Evolutionary conservation across 257 asterid species (phyloP).

Genomic region (Lycium ferocissimum): DNA sequence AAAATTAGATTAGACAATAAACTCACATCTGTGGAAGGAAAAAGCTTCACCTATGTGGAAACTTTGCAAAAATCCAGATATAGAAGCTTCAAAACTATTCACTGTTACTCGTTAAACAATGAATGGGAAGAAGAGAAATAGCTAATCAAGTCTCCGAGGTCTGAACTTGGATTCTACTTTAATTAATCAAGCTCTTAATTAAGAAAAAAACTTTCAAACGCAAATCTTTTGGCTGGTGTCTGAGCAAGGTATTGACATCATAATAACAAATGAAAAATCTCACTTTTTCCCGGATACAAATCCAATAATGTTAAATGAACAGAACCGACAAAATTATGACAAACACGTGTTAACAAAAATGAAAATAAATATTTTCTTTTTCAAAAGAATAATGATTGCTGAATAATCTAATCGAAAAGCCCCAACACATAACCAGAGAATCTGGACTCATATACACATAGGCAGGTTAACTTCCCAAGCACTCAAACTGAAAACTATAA

Average conservation of each 20-base stretch:
- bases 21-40: background rate
- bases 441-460: background rate
- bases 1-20: constrained; percentile 3
- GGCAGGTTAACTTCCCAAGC: background rate
- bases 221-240: background rate
- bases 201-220: background rate
- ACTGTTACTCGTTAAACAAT: background rate
- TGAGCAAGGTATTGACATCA: background rate
- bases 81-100: constrained; percentile 1
- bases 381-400: background rate
- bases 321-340: background rate
- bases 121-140: background rate
- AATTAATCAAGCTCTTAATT: background rate
- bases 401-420: background rate
- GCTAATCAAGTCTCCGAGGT: background rate
- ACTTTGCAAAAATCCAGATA: background rate
- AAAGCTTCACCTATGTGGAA: background rate
- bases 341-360: background rate
- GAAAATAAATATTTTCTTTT: background rate
- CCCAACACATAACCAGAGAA: background rate
- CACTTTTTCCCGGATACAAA: background rate
- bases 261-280: background rate
- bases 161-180: background rate
- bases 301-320: background rate
- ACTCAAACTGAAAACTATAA: background rate